Evolutionary conservation across 129 eudicot species (phyloP), one percentile per base, ranked within the genome.

Genomic region (Solidago caesia): DNA sequence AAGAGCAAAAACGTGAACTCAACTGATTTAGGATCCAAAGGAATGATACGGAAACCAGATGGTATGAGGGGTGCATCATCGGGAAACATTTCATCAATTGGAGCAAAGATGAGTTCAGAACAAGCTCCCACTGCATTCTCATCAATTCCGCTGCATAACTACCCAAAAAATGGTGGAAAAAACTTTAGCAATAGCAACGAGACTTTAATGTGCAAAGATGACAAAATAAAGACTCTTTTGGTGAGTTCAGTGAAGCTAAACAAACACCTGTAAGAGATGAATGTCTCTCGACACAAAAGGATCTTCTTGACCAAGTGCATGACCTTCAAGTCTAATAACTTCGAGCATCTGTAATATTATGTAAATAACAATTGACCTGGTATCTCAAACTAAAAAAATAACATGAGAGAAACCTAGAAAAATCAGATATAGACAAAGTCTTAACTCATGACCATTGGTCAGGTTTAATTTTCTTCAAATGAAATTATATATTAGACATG

Each of bases 71-170:
- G 96, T 2, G 92, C 98, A 63, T 93, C 97, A 72, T 93, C 98
- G 0, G 92, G 97, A 82, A 93, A 93, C 93, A 87, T 85, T 77
- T 90, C 98, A 73, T 93, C 98, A 21, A 93, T 93, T 51, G 98
- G 96, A 76, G 98, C 98, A 82, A 93, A 93, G 56, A 93, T 86
- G 47, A 93, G 97, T 83, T 93, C 98, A 27, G 96, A 85, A 84
- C 97, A 90, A 60, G 96, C 89, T 57, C 98, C 98, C 49, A 85
- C 98, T 6, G 91, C 87, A 87, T 85, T 83, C 87, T 90, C 98
- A 81, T 93, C 98, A 25, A 83, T 75, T 72, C 98, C 98, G 74
- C 92, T 85, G 70, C 98, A 93, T 79, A 93, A 76, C 98, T 93
- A 80, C 59, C 52, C 1, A 80, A 60, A 63, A 5, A 43, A 62